These are phyloP conservation scores for Lactarius sanguifluus DNA, from an alignment of 768 basidiomycete species.

Conservation along the genomic window DNA sequence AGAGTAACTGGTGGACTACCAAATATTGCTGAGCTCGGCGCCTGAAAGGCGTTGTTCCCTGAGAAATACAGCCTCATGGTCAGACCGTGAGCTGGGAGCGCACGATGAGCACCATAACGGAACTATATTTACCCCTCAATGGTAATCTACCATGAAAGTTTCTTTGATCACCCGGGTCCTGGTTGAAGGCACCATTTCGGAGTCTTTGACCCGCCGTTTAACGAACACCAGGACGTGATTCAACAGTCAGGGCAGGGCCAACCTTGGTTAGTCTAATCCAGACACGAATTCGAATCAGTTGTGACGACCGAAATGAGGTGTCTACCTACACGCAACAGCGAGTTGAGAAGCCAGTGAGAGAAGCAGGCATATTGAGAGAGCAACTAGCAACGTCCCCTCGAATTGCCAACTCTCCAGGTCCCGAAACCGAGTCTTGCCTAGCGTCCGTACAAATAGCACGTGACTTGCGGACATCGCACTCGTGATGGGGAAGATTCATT, in stretches of 20 bases:
- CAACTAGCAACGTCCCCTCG: neutral
- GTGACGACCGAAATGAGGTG: neutral
- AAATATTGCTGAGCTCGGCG: neutral
- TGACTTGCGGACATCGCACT: neutral
- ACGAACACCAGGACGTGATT: neutral
- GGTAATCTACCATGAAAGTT: neutral
- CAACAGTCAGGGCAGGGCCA: neutral
- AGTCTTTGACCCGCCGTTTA: neutral
- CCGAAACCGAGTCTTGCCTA: neutral
- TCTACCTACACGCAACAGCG: neutral
- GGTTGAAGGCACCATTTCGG: constrained; percentile 5
- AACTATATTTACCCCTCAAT: neutral
- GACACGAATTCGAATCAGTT: neutral
- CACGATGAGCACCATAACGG: neutral
- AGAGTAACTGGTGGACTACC: neutral
- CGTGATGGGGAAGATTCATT: neutral
- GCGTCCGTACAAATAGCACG: neutral
- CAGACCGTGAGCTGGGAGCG: neutral
- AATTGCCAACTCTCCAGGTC: neutral
- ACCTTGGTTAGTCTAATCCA: neutral
- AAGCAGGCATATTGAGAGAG: neutral
- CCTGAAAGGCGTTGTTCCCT: neutral
- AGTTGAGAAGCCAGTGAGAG: neutral
- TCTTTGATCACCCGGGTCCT: neutral
- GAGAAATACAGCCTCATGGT: constrained; percentile 5